These are phyloP conservation scores for Elaeis oleifera DNA, from an alignment of 202 grass and related monocot genomes.

Conservation along the genomic window DNA sequence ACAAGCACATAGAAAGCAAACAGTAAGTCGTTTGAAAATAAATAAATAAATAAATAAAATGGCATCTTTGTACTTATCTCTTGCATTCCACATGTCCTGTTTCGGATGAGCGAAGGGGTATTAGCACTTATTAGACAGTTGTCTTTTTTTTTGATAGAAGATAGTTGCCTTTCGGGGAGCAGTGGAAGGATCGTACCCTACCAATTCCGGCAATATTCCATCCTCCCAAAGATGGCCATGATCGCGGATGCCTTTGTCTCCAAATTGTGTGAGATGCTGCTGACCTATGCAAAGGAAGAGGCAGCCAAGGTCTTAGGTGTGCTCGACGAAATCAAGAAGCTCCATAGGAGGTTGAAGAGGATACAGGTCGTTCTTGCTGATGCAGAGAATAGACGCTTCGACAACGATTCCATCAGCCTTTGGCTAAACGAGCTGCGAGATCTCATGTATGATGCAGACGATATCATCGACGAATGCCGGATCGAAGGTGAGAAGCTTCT, in stretches of 20 bases:
- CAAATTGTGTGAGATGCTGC: background rate
- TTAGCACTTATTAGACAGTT: too few species aligned
- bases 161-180: too few species aligned
- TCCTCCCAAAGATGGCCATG: constrained; percentile 4
- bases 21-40: too few species aligned
- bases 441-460: constrained; percentile 24
- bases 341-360: background rate
- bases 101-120: too few species aligned
- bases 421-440: constrained; percentile 32
- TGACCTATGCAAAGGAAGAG: constrained; percentile 1
- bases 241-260: constrained; percentile 9
- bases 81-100: too few species aligned
- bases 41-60: too few species aligned
- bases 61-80: too few species aligned
- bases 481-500: constrained; percentile 21
- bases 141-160: too few species aligned
- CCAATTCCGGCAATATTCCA: too few species aligned
- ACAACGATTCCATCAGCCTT: constrained; percentile 4
- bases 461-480: constrained; percentile 26
- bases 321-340: constrained; percentile 10
- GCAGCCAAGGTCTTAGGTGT: background rate
- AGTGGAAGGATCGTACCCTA: too few species aligned
- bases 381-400: constrained; percentile 12
- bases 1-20: too few species aligned
- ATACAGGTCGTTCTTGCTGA: constrained; percentile 17